These are phyloP conservation scores for Geotrichum macrosporum DNA, from an alignment of 1,139 yeast genomes.

Conservation along the genomic window DNA sequence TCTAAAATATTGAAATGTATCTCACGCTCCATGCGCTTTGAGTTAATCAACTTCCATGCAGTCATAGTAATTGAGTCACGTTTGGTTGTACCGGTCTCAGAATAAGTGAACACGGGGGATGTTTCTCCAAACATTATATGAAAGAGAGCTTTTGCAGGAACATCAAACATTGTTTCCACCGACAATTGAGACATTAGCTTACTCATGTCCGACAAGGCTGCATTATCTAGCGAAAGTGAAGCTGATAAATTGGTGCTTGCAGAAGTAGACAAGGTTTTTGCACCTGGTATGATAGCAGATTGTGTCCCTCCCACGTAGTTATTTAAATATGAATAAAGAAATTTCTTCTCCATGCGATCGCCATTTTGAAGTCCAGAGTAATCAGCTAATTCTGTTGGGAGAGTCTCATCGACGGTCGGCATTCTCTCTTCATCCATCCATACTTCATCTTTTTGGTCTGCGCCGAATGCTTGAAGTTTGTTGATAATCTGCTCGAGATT, in stretches of 20 bases:
- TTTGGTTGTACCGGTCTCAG: conserved; percentile 25
- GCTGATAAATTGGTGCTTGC: too few relatives aligned
- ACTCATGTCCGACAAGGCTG: conserved; percentile 10
- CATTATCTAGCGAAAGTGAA: background rate
- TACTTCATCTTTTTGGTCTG: conserved; percentile 10
- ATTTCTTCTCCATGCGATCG: conserved; percentile 1
- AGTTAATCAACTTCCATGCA: conserved; percentile 30
- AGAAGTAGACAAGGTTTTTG: background rate
- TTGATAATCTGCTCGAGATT: conserved; percentile 30
- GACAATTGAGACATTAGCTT: conserved; percentile 35
- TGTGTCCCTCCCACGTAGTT: conserved; percentile 8
- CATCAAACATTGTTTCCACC: conserved; percentile 44
- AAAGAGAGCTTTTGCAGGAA: conserved; percentile 78
- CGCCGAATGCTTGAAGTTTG: conserved; percentile 29
- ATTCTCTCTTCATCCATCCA: conserved; percentile 3
- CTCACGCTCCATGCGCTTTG: conserved; percentile 32
- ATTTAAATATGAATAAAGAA: conserved; percentile 11
- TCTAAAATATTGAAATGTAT: conserved; percentile 36
- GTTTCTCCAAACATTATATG: conserved; percentile 80
- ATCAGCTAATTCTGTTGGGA: background rate
- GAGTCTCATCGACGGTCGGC: background rate
- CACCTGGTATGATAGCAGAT: background rate
- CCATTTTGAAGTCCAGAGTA: too few relatives aligned
- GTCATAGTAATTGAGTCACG: conserved; percentile 27
- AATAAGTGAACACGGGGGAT: conserved; percentile 45